Percentiles rank a stretch among this genome's conserved stretches.
phyloP scores from a whole-genome alignment of 2,329 filamentous ascomycete species.

The Colletotrichum viniferum region DNA sequence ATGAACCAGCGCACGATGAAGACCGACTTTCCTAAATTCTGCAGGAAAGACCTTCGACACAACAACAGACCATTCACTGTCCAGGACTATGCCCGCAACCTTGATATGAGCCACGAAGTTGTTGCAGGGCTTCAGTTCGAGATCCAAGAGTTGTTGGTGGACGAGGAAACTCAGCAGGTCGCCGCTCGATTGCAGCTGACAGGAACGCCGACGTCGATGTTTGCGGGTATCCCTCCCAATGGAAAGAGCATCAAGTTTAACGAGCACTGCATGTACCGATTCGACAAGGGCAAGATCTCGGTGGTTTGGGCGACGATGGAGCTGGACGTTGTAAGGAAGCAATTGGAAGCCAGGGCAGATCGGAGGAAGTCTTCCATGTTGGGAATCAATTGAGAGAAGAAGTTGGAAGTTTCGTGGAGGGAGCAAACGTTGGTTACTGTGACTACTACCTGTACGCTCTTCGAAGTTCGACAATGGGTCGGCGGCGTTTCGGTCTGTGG shows the following conservation, averaged over 20 bases:
- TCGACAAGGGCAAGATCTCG: constrained; percentile 35
- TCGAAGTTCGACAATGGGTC: too few relatives aligned
- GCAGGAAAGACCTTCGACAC: constrained; percentile 30
- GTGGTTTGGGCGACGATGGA: constrained; percentile 39
- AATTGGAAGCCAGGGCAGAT: background rate
- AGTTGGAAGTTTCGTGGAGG: background rate
- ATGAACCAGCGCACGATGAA: constrained; percentile 34
- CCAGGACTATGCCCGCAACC: constrained; percentile 30
- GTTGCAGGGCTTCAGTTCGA: constrained; percentile 31
- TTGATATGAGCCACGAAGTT: constrained; percentile 30
- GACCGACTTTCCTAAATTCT: constrained; percentile 28
- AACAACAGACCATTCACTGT: constrained; percentile 29
- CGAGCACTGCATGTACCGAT: constrained; percentile 39
- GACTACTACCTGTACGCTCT: too few relatives aligned
- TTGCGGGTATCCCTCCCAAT: constrained; percentile 31
- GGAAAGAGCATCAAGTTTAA: constrained; percentile 31
- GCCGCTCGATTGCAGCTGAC: constrained; percentile 34
- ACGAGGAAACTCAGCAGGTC: constrained; percentile 33
- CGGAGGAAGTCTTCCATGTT: constrained; percentile 9
- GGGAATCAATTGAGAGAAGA: constrained; percentile 8
- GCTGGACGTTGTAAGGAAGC: constrained; percentile 27
- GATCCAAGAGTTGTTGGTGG: constrained; percentile 31
- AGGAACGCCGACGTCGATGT: constrained; percentile 30
- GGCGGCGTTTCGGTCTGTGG: background rate
- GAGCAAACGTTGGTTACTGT: background rate